Percentiles rank a stretch among this genome's conserved stretches.
Conservation (phyloP, 2,329 filamentous ascomycete species). For the Ascochyta clinopodiicola region DNA sequence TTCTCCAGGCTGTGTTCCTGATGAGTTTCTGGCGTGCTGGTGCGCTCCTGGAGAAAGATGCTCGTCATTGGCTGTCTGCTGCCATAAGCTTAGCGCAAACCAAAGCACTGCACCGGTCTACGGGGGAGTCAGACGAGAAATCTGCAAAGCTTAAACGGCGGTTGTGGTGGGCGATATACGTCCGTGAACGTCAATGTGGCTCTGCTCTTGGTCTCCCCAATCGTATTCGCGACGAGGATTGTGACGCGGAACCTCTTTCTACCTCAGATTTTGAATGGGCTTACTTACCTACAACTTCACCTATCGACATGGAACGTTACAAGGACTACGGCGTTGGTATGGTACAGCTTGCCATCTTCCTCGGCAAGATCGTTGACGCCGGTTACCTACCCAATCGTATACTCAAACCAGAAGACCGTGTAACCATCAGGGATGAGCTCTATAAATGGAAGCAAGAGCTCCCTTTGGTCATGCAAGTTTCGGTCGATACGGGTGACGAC, state of each 20-base stretch:
- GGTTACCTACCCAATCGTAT: conserved; percentile 39
- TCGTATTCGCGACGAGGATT: conserved; percentile 58
- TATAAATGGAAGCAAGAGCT: conserved; percentile 50
- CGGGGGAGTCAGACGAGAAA: conserved; percentile 30
- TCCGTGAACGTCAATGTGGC: conserved; percentile 57
- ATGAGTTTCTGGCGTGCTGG: conserved; percentile 64
- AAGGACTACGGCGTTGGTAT: conserved; percentile 49
- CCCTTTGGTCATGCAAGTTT: conserved; percentile 45
- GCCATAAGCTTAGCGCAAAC: conserved; percentile 62
- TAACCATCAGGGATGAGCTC: conserved; percentile 42
- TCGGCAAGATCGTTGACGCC: conserved; percentile 49
- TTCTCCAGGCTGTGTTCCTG: conserved; percentile 61
- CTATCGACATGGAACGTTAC: conserved; percentile 40
- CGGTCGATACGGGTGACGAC: conserved; percentile 36
- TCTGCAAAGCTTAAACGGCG: conserved; percentile 53
- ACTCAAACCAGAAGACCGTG: conserved; percentile 24
- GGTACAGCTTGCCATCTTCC: conserved; percentile 47
- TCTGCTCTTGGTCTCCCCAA: conserved; percentile 56
- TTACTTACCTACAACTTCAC: conserved; percentile 29
- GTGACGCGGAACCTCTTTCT: conserved; percentile 53
- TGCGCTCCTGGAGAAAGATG: conserved; percentile 48
- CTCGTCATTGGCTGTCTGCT: conserved; percentile 50
- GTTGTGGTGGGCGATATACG: conserved; percentile 63
- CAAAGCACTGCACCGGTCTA: conserved; percentile 52
- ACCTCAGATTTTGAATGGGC: conserved; percentile 48